A percentile compares a stretch with the other conserved stretches of the same genome.
These are phyloP conservation scores for Hemerocallis citrina DNA, from an alignment of 106 monocot genomes.

Conservation along the genomic window DNA sequence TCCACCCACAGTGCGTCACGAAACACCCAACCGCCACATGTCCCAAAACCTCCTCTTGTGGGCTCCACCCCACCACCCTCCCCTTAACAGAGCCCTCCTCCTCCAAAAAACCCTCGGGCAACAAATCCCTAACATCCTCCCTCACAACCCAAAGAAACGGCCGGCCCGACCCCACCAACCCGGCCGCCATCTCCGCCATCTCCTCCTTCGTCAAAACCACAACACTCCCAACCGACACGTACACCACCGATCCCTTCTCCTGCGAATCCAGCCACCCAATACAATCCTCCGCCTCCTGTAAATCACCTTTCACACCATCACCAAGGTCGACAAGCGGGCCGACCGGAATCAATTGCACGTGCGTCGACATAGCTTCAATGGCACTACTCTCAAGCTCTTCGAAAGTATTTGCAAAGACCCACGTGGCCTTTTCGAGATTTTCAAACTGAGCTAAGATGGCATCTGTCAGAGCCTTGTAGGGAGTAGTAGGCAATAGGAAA, in stretches of 20 bases:
- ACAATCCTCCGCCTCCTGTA: constrained; percentile 25
- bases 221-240: constrained; percentile 67
- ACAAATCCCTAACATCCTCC: constrained; percentile 9
- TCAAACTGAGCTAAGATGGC: constrained; percentile 25
- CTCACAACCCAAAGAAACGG: constrained; percentile 73
- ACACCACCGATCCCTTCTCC: constrained; percentile 35
- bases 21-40: constrained; percentile 47
- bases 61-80: constrained; percentile 59
- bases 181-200: constrained; percentile 51
- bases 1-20: constrained; percentile 77
- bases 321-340: constrained; percentile 27
- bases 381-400: constrained; percentile 34
- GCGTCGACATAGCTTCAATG: constrained; percentile 11
- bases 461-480: constrained; percentile 18
- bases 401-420: constrained; percentile 46
- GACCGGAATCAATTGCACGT: constrained; percentile 20
- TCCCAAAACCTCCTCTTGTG: constrained; percentile 44
- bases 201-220: constrained; percentile 37
- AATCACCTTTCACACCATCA: constrained; percentile 17
- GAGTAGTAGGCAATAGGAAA: constrained; percentile 42
- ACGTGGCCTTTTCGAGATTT: constrained; percentile 28
- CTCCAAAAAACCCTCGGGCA: constrained; percentile 50
- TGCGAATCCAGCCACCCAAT: constrained; percentile 49
- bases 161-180: constrained; percentile 20
- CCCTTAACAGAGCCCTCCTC: constrained; percentile 14